A percentile compares a stretch with the other conserved stretches of the same genome.
These are phyloP conservation scores for Ceratocystis alfenasii DNA, from an alignment of 2,329 filamentous ascomycete genomes.

Conservation along the genomic window DNA sequence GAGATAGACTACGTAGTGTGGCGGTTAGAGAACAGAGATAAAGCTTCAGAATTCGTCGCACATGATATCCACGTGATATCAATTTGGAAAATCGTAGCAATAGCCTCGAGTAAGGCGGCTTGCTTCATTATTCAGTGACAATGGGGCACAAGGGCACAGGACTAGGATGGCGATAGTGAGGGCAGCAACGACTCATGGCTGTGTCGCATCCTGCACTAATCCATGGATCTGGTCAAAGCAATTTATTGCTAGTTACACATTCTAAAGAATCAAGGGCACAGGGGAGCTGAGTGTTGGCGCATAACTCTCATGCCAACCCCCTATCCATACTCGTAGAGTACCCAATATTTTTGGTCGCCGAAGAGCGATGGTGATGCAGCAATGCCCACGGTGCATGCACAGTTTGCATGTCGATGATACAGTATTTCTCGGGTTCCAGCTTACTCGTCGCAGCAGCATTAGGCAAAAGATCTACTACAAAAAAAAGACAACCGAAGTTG, in stretches of 20 bases:
- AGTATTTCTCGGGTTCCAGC: not conserved
- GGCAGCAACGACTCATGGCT: not conserved
- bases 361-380: not conserved
- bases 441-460: not conserved
- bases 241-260: too few species aligned
- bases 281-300: not conserved
- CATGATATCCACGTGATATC: too few species aligned
- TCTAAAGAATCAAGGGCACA: too few species aligned
- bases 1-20: not conserved
- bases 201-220: not conserved
- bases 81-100: not conserved
- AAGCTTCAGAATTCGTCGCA: not conserved
- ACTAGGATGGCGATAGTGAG: not conserved
- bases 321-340: not conserved
- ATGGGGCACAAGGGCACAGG: not conserved
- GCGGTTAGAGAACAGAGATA: not conserved
- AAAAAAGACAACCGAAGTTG: conserved; percentile 4
- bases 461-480: not conserved
- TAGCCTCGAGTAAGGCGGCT: not conserved
- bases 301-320: not conserved
- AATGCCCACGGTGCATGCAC: not conserved
- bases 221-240: too few species aligned
- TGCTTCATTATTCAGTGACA: not conserved
- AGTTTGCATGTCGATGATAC: not conserved
- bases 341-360: not conserved